Evolutionary conservation across 129 eudicot genomes (phyloP).

Genomic region (Chrysanthemum lavandulifolium): DNA sequence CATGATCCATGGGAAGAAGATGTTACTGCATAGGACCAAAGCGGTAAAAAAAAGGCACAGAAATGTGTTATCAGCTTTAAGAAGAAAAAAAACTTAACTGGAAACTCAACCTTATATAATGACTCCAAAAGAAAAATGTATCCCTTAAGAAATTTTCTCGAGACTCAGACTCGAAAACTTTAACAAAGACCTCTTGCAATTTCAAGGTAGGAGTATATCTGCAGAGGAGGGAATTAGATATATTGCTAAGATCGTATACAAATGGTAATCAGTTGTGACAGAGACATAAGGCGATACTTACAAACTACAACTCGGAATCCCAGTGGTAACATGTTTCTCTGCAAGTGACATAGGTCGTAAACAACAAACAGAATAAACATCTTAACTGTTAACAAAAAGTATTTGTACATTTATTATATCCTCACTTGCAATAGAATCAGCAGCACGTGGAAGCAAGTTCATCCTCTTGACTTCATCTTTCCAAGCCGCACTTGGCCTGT

Average conservation of each 20-base stretch:
- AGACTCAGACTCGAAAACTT: constrained; percentile 59
- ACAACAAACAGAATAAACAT: constrained; percentile 6
- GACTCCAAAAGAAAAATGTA: constrained; percentile 78
- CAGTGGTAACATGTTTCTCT: constrained; percentile 59
- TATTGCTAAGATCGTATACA: constrained; percentile 15
- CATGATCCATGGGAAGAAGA: constrained; percentile 87
- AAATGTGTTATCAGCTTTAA: no score
- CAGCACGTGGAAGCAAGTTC: constrained; percentile 79
- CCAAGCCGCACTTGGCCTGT: constrained; percentile 75
- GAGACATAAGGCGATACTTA: constrained; percentile 41
- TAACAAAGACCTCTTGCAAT: constrained; percentile 58
- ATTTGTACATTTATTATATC: constrained; percentile 92
- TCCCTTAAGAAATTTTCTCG: constrained; percentile 78
- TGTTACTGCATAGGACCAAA: no score
- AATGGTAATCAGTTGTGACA: constrained; percentile 5
- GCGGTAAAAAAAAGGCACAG: no score
- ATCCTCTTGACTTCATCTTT: constrained; percentile 84
- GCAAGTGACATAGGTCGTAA: constrained; percentile 42
- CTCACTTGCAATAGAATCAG: constrained; percentile 95
- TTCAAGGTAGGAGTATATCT: constrained; percentile 66
- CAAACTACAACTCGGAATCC: constrained; percentile 64
- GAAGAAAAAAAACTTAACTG: background rate
- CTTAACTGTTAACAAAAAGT: constrained; percentile 1
- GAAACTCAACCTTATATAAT: constrained; percentile 49
- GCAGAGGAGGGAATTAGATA: constrained; percentile 17